These are phyloP conservation scores for Podochytrium sp. DNA, from an alignment of 192 early-diverging fungal species.

Conservation along the genomic window DNA sequence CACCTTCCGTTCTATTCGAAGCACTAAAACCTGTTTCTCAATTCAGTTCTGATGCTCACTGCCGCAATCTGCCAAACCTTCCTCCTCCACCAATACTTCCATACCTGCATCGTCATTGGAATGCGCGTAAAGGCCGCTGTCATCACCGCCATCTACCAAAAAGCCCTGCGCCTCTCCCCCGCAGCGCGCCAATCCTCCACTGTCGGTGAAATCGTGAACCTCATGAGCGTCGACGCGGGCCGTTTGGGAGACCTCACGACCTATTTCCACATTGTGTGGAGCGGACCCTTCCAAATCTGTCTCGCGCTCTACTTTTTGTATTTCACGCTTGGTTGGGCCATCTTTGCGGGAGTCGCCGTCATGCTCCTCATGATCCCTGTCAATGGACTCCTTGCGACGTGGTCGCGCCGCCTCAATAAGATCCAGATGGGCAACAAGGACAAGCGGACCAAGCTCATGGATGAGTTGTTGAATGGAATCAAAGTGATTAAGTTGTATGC, in stretches of 20 bases:
- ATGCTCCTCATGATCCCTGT: slow-evolving; percentile 85
- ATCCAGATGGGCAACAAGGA: slow-evolving; percentile 89
- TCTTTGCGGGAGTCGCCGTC: slow-evolving; percentile 82
- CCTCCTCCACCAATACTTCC: slow-evolving; percentile 89
- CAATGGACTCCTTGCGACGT: slow-evolving; percentile 68
- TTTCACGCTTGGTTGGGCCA: slow-evolving; percentile 76
- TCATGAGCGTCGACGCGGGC: slow-evolving; percentile 57
- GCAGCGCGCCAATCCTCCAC: slow-evolving; percentile 78
- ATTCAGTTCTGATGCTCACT: slow-evolving; percentile 68
- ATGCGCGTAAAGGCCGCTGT: slow-evolving; percentile 73
- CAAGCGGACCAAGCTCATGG: slow-evolving; percentile 68
- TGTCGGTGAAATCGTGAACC: slow-evolving; percentile 74
- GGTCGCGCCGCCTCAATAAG: slow-evolving; percentile 72
- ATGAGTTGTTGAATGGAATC: slow-evolving; percentile 89
- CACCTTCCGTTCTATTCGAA: background rate
- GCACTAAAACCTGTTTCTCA: background rate
- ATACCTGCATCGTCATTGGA: slow-evolving; percentile 75
- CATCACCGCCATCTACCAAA: slow-evolving; percentile 83
- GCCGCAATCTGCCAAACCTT: slow-evolving; percentile 76
- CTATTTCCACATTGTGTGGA: slow-evolving; percentile 77
- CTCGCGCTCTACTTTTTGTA: slow-evolving; percentile 79
- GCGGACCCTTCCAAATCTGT: slow-evolving; percentile 76
- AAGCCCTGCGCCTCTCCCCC: slow-evolving; percentile 80
- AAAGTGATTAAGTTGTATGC: slow-evolving; percentile 97
- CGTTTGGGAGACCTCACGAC: slow-evolving; percentile 65